These are phyloP conservation scores for Austroboletus olivaceoglutinosus DNA, from an alignment of 1,284 basidiomycete genomes.

Conservation along the genomic window DNA sequence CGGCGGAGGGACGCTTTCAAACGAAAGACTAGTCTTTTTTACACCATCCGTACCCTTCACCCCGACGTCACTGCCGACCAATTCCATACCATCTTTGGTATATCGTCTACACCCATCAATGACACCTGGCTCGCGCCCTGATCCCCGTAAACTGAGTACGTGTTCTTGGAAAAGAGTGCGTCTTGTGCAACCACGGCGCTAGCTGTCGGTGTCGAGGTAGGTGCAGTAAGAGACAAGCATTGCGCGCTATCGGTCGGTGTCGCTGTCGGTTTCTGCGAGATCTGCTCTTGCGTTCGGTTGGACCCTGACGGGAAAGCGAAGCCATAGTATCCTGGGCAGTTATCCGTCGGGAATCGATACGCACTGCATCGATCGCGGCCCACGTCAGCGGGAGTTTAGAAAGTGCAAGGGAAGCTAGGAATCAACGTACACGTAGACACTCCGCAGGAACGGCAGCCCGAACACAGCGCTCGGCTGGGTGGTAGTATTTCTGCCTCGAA, in stretches of 20 bases:
- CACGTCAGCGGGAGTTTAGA: neutral
- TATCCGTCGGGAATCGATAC: conserved; percentile 31
- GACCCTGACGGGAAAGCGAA: conserved; percentile 29
- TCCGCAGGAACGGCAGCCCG: conserved; percentile 32
- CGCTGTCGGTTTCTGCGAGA: conserved; percentile 27
- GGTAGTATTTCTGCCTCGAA: conserved; percentile 13
- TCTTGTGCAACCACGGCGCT: conserved; percentile 12
- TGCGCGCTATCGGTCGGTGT: conserved; percentile 22
- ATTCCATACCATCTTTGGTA: conserved; percentile 27
- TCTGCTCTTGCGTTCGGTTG: conserved; percentile 29
- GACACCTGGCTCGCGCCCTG: conserved; percentile 4
- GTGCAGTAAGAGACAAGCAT: conserved; percentile 24
- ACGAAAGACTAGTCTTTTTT: no score
- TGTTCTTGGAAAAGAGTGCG: neutral
- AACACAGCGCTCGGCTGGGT: conserved; percentile 13
- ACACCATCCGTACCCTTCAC: no score
- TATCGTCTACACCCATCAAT: conserved; percentile 16
- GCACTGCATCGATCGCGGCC: conserved; percentile 18
- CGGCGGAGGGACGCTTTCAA: no score
- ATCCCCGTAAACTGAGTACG: conserved; percentile 18
- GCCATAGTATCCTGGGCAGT: conserved; percentile 32
- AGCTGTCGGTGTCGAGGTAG: conserved; percentile 28
- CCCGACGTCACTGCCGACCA: conserved; percentile 11
- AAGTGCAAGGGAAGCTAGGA: no score
- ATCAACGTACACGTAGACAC: conserved; percentile 31